Conservation (phyloP, 129 eudicot genomes). For the Helianthus annuus region HanXRQr2.0-SUNRISE NC_035442.2:161837541-161838040, state of each 20-base stretch:
- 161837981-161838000: too few relatives aligned
- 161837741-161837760: slow-evolving; percentile 16
- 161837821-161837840: slow-evolving; percentile 1
- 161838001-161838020: too few relatives aligned
- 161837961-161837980: too few relatives aligned
- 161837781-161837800: slow-evolving; percentile 22
- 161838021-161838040: too few relatives aligned
- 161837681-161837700: background rate
- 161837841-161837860: slow-evolving; percentile 17
- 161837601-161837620: slow-evolving; percentile 10
- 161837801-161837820: slow-evolving; percentile 7
- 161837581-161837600: background rate
- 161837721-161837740: slow-evolving; percentile 41
- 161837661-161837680: background rate
- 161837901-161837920: slow-evolving; percentile 29
- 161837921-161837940: background rate
- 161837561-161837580: slow-evolving; percentile 20
- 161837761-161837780: slow-evolving; percentile 16
- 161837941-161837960: too few relatives aligned
- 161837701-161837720: slow-evolving; percentile 21
- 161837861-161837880: slow-evolving; percentile 18
- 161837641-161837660: background rate
- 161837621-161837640: slow-evolving; percentile 25
- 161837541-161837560: slow-evolving; percentile 6
- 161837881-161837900: slow-evolving; percentile 22